Percentiles rank a stretch among this genome's conserved stretches.
phyloP scores from a whole-genome alignment of 2,329 filamentous ascomycete genomes.

The Phaeosphaeriaceae sp. region DNA sequence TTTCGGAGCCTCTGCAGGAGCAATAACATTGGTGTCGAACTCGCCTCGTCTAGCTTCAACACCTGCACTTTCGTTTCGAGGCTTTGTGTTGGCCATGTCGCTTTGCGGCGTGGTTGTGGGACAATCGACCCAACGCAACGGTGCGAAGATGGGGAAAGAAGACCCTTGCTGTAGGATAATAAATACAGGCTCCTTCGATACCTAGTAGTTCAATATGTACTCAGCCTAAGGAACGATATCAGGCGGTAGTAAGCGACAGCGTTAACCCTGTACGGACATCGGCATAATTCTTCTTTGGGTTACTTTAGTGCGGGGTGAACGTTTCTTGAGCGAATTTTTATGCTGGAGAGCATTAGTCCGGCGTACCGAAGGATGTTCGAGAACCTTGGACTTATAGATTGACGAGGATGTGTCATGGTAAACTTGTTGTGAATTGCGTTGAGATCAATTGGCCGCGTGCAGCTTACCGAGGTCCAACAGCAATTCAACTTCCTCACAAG shows the following conservation, averaged over 20 bases:
- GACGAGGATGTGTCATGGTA: no score
- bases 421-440: no score
- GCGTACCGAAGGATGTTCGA: constrained; percentile 2
- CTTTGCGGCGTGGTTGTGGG: background rate
- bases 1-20: constrained; percentile 42
- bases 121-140: constrained; percentile 6
- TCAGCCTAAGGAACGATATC: constrained; percentile 15
- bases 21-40: constrained; percentile 37
- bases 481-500: no score
- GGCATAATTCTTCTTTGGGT: constrained; percentile 27
- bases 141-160: constrained; percentile 9
- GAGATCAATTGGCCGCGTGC: no score
- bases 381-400: background rate
- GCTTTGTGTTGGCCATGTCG: constrained; percentile 27
- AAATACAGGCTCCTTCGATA: constrained; percentile 9
- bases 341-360: constrained; percentile 16
- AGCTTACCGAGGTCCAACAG: no score
- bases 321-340: constrained; percentile 18
- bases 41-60: constrained; percentile 27
- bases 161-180: constrained; percentile 7
- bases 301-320: constrained; percentile 31
- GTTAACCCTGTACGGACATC: constrained; percentile 28
- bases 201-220: constrained; percentile 34
- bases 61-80: constrained; percentile 26
- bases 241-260: constrained; percentile 16